Conservation (phyloP, 345 rosid species). For the Citrus medica region DNA sequence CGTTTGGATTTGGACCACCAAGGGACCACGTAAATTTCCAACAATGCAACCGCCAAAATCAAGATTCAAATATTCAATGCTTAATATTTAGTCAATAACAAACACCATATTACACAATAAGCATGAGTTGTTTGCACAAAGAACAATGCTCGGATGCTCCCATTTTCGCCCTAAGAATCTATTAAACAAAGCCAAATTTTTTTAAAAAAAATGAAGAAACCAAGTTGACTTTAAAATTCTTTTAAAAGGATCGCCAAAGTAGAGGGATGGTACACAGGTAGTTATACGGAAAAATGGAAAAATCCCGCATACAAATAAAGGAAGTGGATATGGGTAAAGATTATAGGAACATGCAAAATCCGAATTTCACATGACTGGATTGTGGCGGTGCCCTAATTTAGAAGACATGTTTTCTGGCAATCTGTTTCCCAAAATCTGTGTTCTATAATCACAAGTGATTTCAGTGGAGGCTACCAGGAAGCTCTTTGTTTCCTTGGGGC, state of each 20-base stretch:
- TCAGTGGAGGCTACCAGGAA: background rate
- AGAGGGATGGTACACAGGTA: background rate
- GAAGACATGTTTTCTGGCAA: background rate
- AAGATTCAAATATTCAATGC: background rate
- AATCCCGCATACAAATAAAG: background rate
- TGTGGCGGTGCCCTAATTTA: slow-evolving; percentile 14
- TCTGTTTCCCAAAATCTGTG: background rate
- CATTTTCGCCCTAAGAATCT: too few relatives aligned
- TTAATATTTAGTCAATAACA: background rate
- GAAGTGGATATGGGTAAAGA: slow-evolving; percentile 3
- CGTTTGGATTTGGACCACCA: too few relatives aligned
- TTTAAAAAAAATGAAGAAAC: too few relatives aligned
- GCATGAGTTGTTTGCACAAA: background rate
- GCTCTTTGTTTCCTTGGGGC: background rate
- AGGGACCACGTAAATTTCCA: background rate
- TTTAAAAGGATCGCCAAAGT: background rate
- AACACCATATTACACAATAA: too few relatives aligned
- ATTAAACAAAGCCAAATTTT: too few relatives aligned
- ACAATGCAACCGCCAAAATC: background rate
- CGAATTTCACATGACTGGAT: slow-evolving; percentile 22
- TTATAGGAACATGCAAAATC: slow-evolving; percentile 22
- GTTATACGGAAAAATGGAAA: background rate
- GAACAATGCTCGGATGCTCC: background rate
- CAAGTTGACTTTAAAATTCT: background rate
- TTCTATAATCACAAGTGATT: background rate